phyloP scores from a whole-genome alignment of 106 monocot genomes.

The Amphibolis antarctica region DNA sequence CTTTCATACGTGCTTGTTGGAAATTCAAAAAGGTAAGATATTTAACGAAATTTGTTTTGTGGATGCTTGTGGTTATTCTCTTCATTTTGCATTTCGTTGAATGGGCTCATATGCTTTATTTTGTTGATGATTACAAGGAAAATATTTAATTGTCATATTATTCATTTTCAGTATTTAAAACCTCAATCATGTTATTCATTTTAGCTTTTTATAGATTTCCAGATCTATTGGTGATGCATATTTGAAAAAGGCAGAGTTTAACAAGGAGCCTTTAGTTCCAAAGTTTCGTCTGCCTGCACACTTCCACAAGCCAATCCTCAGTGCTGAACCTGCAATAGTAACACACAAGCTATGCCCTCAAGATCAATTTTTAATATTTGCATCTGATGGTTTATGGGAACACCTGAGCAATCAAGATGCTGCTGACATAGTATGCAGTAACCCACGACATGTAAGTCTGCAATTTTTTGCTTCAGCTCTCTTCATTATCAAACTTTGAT shows the following conservation, averaged over 20 bases:
- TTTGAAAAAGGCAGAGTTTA: constrained; percentile 62
- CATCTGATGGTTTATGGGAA: constrained; percentile 49
- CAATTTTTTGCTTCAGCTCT: not conserved
- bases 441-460: constrained; percentile 45
- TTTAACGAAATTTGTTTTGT: too few relatives aligned
- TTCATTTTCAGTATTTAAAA: not conserved
- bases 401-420: constrained; percentile 62
- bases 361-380: constrained; percentile 61
- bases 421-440: constrained; percentile 39
- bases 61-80: too few relatives aligned
- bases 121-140: not conserved
- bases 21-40: too few relatives aligned
- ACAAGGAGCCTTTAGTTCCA: constrained; percentile 41
- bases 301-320: constrained; percentile 47
- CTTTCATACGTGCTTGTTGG: not conserved
- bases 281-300: constrained; percentile 34
- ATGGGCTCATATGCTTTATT: not conserved
- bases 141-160: not conserved
- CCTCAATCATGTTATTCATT: not conserved
- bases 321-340: constrained; percentile 50
- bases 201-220: constrained; percentile 33
- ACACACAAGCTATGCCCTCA: constrained; percentile 39
- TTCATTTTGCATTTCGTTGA: too few relatives aligned
- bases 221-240: constrained; percentile 75
- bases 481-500: not conserved